Conservation (phyloP, 352 stramenopile species). For the Phytopythium mirpurense region DNA sequence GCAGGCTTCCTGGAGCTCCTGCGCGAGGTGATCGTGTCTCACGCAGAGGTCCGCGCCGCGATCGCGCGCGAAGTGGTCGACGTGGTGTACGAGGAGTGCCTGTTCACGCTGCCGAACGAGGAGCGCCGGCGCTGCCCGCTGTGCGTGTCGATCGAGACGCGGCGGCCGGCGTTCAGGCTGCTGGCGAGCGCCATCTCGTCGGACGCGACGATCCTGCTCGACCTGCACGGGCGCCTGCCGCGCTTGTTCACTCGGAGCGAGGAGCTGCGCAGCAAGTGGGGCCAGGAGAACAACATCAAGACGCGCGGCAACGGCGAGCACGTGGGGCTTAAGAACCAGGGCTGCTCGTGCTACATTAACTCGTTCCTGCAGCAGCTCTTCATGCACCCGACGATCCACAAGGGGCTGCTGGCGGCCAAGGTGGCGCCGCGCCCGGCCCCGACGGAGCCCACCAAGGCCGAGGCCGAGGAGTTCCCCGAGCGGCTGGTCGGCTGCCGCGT, state of each 20-base stretch:
- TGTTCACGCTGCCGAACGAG: constrained; percentile 76
- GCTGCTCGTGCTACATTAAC: constrained; percentile 99
- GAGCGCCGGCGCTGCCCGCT: constrained; percentile 59
- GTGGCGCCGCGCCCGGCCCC: constrained; percentile 47
- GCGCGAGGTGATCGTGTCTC: constrained; percentile 55
- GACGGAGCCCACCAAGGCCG: constrained; percentile 79
- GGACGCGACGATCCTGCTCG: constrained; percentile 50
- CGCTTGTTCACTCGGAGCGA: constrained; percentile 62
- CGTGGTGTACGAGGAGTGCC: constrained; percentile 78
- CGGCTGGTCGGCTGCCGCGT: constrained; percentile 76
- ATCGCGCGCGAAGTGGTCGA: constrained; percentile 66
- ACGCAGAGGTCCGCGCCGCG: constrained; percentile 41
- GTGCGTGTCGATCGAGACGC: constrained; percentile 72
- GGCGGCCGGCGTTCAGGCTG: constrained; percentile 76
- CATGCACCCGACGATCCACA: constrained; percentile 77
- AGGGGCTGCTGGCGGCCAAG: constrained; percentile 72
- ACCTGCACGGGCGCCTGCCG: constrained; percentile 48
- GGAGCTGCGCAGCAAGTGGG: constrained; percentile 66
- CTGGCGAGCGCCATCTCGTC: constrained; percentile 75
- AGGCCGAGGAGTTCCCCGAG: constrained; percentile 82
- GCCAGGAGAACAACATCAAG: constrained; percentile 80
- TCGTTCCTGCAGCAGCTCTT: constrained; percentile 98
- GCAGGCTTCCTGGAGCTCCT: constrained; percentile 77
- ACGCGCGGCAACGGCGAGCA: constrained; percentile 76
- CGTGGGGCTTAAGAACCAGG: constrained; percentile 97